Evolutionary conservation across 371 early-diverging fungal species (phyloP), one percentile per base, ranked within the genome.

Genomic region (Mortierella sp.): DNA sequence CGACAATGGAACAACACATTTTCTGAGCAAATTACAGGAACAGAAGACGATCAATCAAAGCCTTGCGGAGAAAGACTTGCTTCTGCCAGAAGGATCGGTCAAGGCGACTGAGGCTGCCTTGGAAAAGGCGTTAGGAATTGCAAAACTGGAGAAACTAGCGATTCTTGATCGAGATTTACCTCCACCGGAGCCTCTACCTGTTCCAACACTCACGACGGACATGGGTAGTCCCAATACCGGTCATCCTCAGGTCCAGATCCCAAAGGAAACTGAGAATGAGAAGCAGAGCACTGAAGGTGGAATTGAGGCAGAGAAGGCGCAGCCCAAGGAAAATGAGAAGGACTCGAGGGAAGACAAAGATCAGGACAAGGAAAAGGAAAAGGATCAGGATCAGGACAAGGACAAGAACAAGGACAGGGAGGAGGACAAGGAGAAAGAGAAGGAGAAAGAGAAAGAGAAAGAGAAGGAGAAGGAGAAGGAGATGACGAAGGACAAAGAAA

Each of bases 31-130:
- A 28, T 13, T 53, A 4, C 59, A 53, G 46, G 71, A 71, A 23
- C 61, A 59, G 43, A 64, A 49, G 14, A 26, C 51, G 16, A 56
- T 64, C 38, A 45, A 7, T n/a, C 69, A 68, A 23, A 54, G n/a
- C 2, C 42, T 23, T 10, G 28, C 23, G 0, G 55, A 39, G 21
- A 49, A 39, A n/a, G 45, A 38, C n/a, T n/a, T n/a, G n/a, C n/a
- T n/a, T 12, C 12, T n/a, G 43, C 34, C 31, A 47, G 3, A 28
- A 31, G 3, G 21, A 10, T 31, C 34, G 3, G 0, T 38, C 10
- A 34, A 54, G 23, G 23, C 43, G 2, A 27, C 43, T 16, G 55
- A 57, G n/a, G 14, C 57, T 14, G 28, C 52, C 2, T 51, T 51
- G 60, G 26, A 38, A 2, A 42, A 19, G 7, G 12, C 41, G 13